Evolutionary conservation across 805 yeast species (phyloP), one percentile per base, ranked within the genome.

Genomic region (Wickerhamiella cacticola): DNA sequence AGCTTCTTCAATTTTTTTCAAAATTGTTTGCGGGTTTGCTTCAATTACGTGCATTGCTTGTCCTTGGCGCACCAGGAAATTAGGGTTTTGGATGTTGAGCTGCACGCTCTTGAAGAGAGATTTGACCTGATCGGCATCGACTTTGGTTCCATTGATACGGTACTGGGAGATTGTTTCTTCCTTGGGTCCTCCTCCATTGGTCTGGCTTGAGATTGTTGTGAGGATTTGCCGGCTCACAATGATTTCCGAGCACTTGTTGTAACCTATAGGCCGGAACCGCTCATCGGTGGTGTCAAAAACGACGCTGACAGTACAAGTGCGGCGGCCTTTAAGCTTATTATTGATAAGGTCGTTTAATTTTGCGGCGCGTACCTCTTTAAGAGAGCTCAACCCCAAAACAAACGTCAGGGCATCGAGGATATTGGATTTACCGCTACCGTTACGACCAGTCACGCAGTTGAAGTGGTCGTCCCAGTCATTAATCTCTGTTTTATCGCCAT

Each of bases 1-100:
- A 0, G 98, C 98, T 66, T 92, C 99, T 64, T 92, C 98, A 48
- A 92, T 86, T 55, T 92, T 71, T 3, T 95, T 80, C 53, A 92
- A 66, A 36, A 89, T 83, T 63, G 92, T 97, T 1, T 77, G 69
- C 1, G 98, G 94, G 57, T 84, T 86, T 97, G 92, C 92, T 63
- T 92, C 92, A 58, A 92, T 72, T 54, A 92, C 96, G 63, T 92
- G 89, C 28, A 98, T 94, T 66, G 94, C 92, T 62, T 87, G 85
- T 51, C 99, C 99, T 66, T 92, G 99, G 98, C 94, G 92, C 59
- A 92, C 92, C 56, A 92, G 72, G 65, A 92, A 92, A 63, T 92
- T 92, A 26, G 99, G 98, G 61, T 89, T 92, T 63, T 92, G 92
- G 63, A 92, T 89, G 61, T 92, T 92, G 53, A 92, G 73, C 65